Percentiles rank a stretch among this genome's conserved stretches.
These are phyloP conservation scores for Leishmania aethiopica DNA, from an alignment of 208 protist genomes.

Conservation along the genomic window DNA sequence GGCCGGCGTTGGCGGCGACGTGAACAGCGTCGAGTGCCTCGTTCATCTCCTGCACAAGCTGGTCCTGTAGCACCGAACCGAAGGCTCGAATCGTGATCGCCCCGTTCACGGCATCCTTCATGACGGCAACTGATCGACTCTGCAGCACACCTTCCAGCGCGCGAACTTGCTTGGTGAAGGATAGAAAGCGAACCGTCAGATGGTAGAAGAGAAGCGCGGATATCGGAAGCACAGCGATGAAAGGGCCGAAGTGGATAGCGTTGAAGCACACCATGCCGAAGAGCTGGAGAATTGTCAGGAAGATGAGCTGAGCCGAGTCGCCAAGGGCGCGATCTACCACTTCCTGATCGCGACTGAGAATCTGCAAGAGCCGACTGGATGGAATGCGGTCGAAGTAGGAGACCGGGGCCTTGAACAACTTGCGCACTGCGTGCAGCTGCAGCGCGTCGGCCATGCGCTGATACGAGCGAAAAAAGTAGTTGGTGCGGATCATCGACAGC, in stretches of 20 bases:
- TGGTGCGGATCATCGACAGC: constrained; percentile 58
- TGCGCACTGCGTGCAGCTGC: constrained; percentile 55
- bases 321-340: constrained; percentile 64
- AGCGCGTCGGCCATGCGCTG: constrained; percentile 58
- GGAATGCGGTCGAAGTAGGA: constrained; percentile 81
- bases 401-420: constrained; percentile 66
- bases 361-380: constrained; percentile 51
- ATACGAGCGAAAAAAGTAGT: constrained; percentile 62
- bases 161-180: constrained; percentile 71
- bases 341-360: constrained; percentile 73
- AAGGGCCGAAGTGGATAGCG: constrained; percentile 56
- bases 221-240: constrained; percentile 67
- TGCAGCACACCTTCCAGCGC: constrained; percentile 59
- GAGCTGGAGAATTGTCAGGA: constrained; percentile 65
- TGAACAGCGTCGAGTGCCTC: constrained; percentile 65
- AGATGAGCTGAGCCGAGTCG: constrained; percentile 66
- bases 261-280: constrained; percentile 66
- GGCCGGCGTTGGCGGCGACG: constrained; percentile 49
- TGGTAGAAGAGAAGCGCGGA: constrained; percentile 74
- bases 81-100: constrained; percentile 71
- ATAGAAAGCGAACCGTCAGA: constrained; percentile 67
- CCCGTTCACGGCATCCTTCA: constrained; percentile 69
- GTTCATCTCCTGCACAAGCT: constrained; percentile 54
- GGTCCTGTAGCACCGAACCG: constrained; percentile 39
- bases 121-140: constrained; percentile 45